Conservation (phyloP, 371 early-diverging fungal species). For the Paraphysoderma sedebokerense region DNA sequence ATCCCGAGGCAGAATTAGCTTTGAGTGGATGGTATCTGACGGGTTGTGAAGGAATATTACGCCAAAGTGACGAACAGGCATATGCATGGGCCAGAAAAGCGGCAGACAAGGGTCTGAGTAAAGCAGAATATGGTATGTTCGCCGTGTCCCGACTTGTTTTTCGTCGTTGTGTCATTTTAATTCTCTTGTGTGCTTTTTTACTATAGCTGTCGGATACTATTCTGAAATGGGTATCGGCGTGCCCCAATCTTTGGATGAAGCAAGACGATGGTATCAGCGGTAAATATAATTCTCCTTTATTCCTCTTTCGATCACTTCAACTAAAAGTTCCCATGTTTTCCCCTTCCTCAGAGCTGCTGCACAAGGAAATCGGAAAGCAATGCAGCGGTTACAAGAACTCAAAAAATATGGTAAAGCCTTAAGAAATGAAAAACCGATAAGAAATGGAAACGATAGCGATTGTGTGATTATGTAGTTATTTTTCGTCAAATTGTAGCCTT, state of each 20-base stretch:
- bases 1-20: constrained; percentile 64
- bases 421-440: background rate
- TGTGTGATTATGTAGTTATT: background rate
- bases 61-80: constrained; percentile 64
- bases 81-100: constrained; percentile 76
- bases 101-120: constrained; percentile 60
- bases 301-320: background rate
- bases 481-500: background rate
- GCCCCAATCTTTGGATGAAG: constrained; percentile 38
- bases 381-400: constrained; percentile 50
- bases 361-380: constrained; percentile 51
- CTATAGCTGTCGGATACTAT: background rate
- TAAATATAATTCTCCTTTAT: background rate
- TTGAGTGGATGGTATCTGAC: constrained; percentile 82
- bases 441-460: background rate
- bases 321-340: background rate
- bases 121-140: constrained; percentile 68
- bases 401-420: constrained; percentile 23
- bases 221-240: constrained; percentile 40
- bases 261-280: constrained; percentile 47
- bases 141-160: constrained; percentile 18
- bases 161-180: background rate
- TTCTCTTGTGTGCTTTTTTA: background rate
- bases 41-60: constrained; percentile 57
- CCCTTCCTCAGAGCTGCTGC: constrained; percentile 39